Evolutionary conservation across 2,329 filamentous ascomycete species (phyloP), one percentile per base, ranked within the genome.

Genomic region (Aurifilum marmelostoma): DNA sequence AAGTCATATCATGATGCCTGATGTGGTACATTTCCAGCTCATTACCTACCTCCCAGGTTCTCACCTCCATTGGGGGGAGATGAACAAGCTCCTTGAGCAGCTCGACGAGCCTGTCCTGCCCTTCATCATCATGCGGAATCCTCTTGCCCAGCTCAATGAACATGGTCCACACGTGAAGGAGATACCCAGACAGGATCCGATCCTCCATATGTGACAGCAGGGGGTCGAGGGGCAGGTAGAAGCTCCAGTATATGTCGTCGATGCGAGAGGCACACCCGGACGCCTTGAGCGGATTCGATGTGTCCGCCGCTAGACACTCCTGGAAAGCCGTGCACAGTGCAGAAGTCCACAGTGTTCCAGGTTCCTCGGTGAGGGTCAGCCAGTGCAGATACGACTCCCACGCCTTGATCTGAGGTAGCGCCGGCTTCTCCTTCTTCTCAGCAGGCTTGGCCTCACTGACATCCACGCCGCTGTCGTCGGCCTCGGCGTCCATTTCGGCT

Each of bases 191-290:
- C 1, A 71, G 63, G 43, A 71, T 71, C 5, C 67, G 59, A 34
- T 71, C 69, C 67, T 71, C 69, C 69, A 71, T 67, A 32, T 61
- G 65, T 34, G 65, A 65, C 7, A 66, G 16, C 8, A 71, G 47
- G 11, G 69, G 69, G 54, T 71, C 69, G 16, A 71, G 54, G 0
- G 69, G 69, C 29, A 71, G 62, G 41, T 71, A 71, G n/a, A 69
- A 71, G 64, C 69, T 71, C 69, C 69, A 71, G 67, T 71, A 71
- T n/a, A 71, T 65, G 60, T 71, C 69, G 54, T 71, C 69, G 21
- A 71, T 69, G 43, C 69, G 67, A 12, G 63, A 67, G 27, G 69
- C 69, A 47, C 68, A 64, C 21, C 69, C 69, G 21, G 69, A 52
- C 11, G 69, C 60, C 21, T 29, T 69, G 27, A 39, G n/a, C 27